These are phyloP conservation scores for Paracoccidioides brasiliensis DNA, from an alignment of 2,329 filamentous ascomycete species.

Conservation along the genomic window DNA sequence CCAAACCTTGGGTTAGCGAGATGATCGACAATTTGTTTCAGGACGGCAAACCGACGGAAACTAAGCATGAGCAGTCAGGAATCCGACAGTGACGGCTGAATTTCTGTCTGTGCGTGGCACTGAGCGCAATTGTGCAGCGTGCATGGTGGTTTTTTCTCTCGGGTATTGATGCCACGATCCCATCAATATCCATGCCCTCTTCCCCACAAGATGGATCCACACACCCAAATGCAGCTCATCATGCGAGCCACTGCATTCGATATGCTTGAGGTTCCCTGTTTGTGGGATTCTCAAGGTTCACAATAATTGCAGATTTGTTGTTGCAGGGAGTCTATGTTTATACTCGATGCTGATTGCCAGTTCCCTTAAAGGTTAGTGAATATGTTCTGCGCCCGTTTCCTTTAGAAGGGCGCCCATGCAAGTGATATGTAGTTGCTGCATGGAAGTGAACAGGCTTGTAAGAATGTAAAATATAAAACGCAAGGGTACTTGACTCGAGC, in stretches of 20 bases:
- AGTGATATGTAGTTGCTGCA: neutral
- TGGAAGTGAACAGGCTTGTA: neutral
- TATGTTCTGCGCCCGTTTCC: neutral
- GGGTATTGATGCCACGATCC: neutral
- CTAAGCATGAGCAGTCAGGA: neutral
- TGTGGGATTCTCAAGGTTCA: neutral
- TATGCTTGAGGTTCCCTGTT: neutral
- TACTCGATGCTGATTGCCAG: neutral
- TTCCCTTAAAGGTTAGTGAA: neutral
- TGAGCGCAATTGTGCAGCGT: neutral
- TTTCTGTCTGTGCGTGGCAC: neutral
- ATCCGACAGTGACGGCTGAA: too few relatives aligned
- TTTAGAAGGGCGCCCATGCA: neutral
- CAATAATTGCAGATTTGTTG: neutral
- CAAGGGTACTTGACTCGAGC: neutral
- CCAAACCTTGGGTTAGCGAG: too few relatives aligned
- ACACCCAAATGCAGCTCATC: neutral
- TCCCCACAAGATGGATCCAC: neutral
- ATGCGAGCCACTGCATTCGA: neutral
- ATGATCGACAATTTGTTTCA: too few relatives aligned
- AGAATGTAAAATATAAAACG: neutral
- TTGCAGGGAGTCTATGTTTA: neutral
- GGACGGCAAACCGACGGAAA: neutral
- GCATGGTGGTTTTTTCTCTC: neutral
- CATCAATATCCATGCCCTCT: neutral